Evolutionary conservation across 2,329 filamentous ascomycete genomes (phyloP), one percentile per base, ranked within the genome.

Genomic region (Beauveria rudraprayagi): DNA sequence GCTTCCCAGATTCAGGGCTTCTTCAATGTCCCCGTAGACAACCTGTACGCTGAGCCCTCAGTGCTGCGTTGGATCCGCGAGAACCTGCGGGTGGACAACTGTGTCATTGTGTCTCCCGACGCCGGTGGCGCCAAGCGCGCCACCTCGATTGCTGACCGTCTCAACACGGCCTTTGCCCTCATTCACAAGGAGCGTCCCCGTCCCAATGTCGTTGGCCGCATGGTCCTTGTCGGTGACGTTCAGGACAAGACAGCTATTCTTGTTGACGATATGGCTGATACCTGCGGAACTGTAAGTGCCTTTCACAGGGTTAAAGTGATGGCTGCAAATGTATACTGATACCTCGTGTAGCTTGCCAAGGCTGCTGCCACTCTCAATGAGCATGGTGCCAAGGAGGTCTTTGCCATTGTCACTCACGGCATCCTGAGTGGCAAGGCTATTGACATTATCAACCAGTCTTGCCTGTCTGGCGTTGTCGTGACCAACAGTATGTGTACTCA

Each of bases 211-310:
- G 92, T 96, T 63, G 91, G 89, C 10, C 88, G 91, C 69, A 96
- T 96, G 91, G 90, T 78, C 1, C 87, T 99, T n/a, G 93, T 97
- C 56, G 94, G 94, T 66, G 92, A 95, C 66, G 94, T 97, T 52
- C 83, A 86, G 66, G 90, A 90, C 77, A 94, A 94, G 78, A 87
- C 93, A 34, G 93, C 93, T 63, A 97, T 99, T 70, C 86, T 99
- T 54, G 93, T 99, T 58, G 93, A 97, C 73, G 93, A 97, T 73
- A 97, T 97, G 91, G 92, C 92, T 37, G 93, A 97, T 72, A 97
- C 93, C 4, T 97, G 92, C 73, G 92, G 92, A 67, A 96, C 91
- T 44, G 73, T 76, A 70, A 60, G 71, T 60, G 11, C 10, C 44
- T 34, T 5, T 48, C 24, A 34, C 51, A 6, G 14, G 50, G 5